These are phyloP conservation scores for Przewalskia tangutica DNA, from an alignment of 257 asterid species.

Conservation along the genomic window DNA sequence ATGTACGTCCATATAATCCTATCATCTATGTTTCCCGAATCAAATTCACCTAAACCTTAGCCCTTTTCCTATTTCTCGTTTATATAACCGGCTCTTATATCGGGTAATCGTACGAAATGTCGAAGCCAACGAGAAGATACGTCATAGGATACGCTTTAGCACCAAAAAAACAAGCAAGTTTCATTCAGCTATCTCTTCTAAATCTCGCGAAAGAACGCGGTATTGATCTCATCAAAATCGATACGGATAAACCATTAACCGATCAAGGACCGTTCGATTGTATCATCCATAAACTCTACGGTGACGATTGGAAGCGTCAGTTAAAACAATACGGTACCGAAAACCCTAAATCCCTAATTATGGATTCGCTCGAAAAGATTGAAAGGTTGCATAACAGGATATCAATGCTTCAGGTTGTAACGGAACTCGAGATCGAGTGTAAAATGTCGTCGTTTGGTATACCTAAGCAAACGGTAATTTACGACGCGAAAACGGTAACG, in stretches of 20 bases:
- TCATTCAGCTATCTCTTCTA: constrained; percentile 47
- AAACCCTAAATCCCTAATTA: constrained; percentile 39
- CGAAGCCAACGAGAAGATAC: constrained; percentile 33
- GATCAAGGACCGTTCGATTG: constrained; percentile 70
- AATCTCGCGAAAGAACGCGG: constrained; percentile 47
- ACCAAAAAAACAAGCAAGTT: constrained; percentile 59
- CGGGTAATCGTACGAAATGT: constrained; percentile 7
- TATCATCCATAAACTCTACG: constrained; percentile 55
- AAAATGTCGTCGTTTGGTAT: constrained; percentile 41
- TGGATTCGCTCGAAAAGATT: constrained; percentile 56
- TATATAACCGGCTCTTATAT: background rate
- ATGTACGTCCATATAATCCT: background rate
- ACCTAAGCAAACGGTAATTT: constrained; percentile 48
- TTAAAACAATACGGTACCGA: constrained; percentile 32
- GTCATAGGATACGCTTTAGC: constrained; percentile 70
- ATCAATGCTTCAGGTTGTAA: constrained; percentile 61
- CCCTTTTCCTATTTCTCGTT: background rate
- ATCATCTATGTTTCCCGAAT: background rate
- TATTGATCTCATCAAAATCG: constrained; percentile 63
- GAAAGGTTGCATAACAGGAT: constrained; percentile 62
- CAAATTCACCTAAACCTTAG: background rate
- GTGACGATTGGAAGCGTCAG: constrained; percentile 52
- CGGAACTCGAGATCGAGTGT: constrained; percentile 22
- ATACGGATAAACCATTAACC: constrained; percentile 34
- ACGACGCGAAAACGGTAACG: constrained; percentile 29